A percentile compares a stretch with the other conserved stretches of the same genome.
Evolutionary conservation across 169 alveolate genomes (phyloP).

Genomic region (Cryptosporidium parvum): DNA sequence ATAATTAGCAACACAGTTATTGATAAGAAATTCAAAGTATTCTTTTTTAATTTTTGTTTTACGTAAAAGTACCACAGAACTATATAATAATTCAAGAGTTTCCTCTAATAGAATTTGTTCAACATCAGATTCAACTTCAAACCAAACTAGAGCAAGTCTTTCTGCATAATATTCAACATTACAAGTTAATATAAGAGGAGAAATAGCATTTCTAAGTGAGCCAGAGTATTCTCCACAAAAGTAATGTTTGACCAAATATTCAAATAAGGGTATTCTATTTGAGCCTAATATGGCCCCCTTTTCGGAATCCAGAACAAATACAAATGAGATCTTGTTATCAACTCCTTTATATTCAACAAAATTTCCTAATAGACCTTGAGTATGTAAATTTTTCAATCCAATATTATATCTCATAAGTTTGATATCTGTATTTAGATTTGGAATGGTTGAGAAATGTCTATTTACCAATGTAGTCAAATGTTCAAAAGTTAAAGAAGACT

Average conservation of each 20-base stretch:
- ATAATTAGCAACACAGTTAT: conserved; percentile 27
- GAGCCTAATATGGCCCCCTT: conserved; percentile 21
- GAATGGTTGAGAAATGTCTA: conserved; percentile 20
- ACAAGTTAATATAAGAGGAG: conserved; percentile 17
- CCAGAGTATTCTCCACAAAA: conserved; percentile 62
- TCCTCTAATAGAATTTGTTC: conserved; percentile 3
- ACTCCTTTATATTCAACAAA: conserved; percentile 3
- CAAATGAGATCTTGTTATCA: conserved; percentile 21
- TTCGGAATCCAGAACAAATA: conserved; percentile 11
- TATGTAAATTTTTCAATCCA: neutral
- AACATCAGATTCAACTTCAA: conserved; percentile 3
- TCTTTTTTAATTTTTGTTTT: conserved; percentile 3
- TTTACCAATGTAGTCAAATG: neutral
- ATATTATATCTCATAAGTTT: neutral
- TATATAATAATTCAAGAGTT: conserved; percentile 17
- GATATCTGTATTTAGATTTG: neutral
- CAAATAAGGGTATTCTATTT: conserved; percentile 34
- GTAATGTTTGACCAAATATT: conserved; percentile 24
- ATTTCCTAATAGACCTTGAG: neutral
- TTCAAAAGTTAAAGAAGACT: conserved; percentile 9
- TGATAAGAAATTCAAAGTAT: conserved; percentile 11
- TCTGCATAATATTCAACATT: conserved; percentile 40
- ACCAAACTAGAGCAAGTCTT: conserved; percentile 22
- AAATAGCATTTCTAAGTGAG: conserved; percentile 27
- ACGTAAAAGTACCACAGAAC: conserved; percentile 18